Base-by-base conservation (phyloP, 1,139 yeast species). In the Arxiozyma slooffiae region DNA sequence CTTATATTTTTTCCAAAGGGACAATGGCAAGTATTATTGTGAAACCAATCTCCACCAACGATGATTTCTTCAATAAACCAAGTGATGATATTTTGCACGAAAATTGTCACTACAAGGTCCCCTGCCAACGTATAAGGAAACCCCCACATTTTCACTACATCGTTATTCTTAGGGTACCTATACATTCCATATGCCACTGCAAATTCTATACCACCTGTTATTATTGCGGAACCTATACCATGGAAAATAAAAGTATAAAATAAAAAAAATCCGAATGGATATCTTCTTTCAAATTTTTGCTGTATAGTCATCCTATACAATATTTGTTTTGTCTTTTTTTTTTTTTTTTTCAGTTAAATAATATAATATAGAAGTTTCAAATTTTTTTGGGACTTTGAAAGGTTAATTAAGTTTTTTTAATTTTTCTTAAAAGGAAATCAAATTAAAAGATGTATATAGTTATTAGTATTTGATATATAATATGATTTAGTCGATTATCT, bases 121-220 rank as follows among this genome's bases (percentile, higher is more conserved):
- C 64, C 64, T 5, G 62, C 57, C 18, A 60, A 46, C 9, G 64
- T 60, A 44, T 60, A 56, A 18, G 63, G 63, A 44, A 60, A 60
- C 24, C 56, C 56, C 64, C 64, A 60, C 23, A 60, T 52, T 11
- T 52, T 52, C 14, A 60, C 50, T 1, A 21, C 18, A 14, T 48
- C 23, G 7, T 51, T 48, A 18, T 46, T 21, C 7, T 50, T 50
- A 14, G 46, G 38, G n/a, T 53, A n/a, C 40, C 49, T 52, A 44
- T 60, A 60, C 62, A 60, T 60, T 23, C 61, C 64, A 39, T 59
- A 60, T 2, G 63, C 64, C 14, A 60, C 54, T 24, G 57, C 63
- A 39, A 60, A 60, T 48, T 60, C 57, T 1, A 58, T 51, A 22
- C 64, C 64, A 26, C 63, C 64, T 6, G 59, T 50, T 7, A 60